These are phyloP conservation scores for Scutellaria barbata DNA, from an alignment of 257 asterid species.

Conservation along the genomic window DNA sequence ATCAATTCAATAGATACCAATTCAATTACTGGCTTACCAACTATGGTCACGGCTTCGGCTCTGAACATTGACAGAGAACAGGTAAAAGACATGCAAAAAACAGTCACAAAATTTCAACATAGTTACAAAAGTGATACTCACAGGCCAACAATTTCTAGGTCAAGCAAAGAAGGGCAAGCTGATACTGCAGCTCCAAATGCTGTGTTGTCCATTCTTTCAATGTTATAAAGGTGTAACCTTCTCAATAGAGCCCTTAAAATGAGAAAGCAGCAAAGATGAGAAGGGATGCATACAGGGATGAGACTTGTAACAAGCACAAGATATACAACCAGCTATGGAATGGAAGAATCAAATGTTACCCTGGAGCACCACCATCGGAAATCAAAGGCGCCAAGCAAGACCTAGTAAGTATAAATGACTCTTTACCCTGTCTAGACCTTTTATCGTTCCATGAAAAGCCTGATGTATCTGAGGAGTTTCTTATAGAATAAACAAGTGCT, in stretches of 20 bases:
- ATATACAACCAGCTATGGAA: constrained; percentile 4
- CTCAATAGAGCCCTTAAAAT: constrained; percentile 60
- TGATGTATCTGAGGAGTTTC: constrained; percentile 65
- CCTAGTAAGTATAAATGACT: constrained; percentile 62
- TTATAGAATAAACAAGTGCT: constrained; percentile 50
- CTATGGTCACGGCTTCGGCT: constrained; percentile 8
- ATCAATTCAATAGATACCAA: not conserved
- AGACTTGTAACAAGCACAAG: constrained; percentile 9
- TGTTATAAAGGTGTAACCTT: constrained; percentile 78
- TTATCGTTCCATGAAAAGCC: constrained; percentile 74
- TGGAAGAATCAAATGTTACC: constrained; percentile 53
- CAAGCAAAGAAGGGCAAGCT: constrained; percentile 73
- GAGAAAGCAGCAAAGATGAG: constrained; percentile 20
- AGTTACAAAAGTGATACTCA: constrained; percentile 50
- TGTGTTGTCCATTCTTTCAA: constrained; percentile 71
- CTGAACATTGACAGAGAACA: constrained; percentile 7
- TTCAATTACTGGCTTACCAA: constrained; percentile 22
- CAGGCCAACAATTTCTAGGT: constrained; percentile 90
- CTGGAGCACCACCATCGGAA: constrained; percentile 68
- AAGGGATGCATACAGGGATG: constrained; percentile 7
- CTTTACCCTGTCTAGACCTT: constrained; percentile 75
- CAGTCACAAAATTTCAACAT: constrained; percentile 20
- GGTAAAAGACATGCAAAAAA: constrained; percentile 10
- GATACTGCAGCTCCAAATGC: constrained; percentile 72
- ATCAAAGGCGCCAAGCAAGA: constrained; percentile 78